Base-by-base conservation (phyloP, 2,329 filamentous ascomycete species). In the Fusarium bulbicola region DNA sequence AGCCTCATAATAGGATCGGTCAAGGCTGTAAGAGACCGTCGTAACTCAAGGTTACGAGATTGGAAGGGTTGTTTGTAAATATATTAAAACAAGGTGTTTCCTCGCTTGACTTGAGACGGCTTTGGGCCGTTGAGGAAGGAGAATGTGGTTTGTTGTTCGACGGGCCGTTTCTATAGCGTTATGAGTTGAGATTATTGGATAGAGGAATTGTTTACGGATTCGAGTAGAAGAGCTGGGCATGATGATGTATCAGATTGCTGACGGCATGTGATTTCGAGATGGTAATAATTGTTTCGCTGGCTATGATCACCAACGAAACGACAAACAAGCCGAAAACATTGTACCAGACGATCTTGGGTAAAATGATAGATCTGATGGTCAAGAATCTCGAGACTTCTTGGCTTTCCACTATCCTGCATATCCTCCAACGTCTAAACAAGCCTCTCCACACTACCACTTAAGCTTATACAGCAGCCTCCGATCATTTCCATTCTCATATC, bases 401-500 rank as follows among this genome's bases (percentile, higher is more conserved):
- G 18, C 54, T 49, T 58, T 36, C 30, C 32, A 28, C 24, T 36
- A 3, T 6, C 0, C 18, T 58, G 15, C 50, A 49, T 5, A 20
- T 28, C 30, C 15, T 16, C 39, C 18, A 28, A 36, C 20, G 40
- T n/a, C 32, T n/a, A 8, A 15, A 34, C 20, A n/a, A n/a, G 15
- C 24, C 24, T 20, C 20, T 40, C 34, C 50, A n/a, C 70, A 68
- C 16, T 72, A 58, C 5, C 64, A 49, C 32, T 64, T 68, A n/a
- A 72, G 46, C 34, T 68, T 72, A 26, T 46, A 68, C 15, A 36
- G 43, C n/a, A 66, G 50, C 16, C 39, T 53, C 70, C 65, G 71
- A 34, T 72, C 71, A 46, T 69, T 72, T 12, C 60, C 68, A 18
- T 73, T 72, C 26, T 30, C 39, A 37, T 63, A 61, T 28, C 58